Evolutionary conservation across 2,329 filamentous ascomycete genomes (phyloP).

Genomic region (Talaromyces islandicus): DNA sequence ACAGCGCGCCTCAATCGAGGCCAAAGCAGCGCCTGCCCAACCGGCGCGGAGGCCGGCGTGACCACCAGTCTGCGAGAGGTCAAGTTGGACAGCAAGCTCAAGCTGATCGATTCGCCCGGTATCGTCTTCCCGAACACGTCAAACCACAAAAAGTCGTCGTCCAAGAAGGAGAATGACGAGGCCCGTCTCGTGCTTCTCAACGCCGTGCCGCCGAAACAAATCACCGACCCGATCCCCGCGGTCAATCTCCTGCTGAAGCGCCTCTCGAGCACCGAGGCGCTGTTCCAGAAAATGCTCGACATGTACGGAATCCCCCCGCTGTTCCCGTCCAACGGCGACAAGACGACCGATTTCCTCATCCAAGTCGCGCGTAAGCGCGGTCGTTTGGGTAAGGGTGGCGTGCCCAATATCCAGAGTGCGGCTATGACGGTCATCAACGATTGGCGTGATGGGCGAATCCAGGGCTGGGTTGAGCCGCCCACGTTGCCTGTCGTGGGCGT

Average conservation of each 20-base stretch:
- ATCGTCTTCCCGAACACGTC: constrained; percentile 76
- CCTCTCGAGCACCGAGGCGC: constrained; percentile 61
- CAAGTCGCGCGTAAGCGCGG: constrained; percentile 93
- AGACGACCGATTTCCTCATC: constrained; percentile 84
- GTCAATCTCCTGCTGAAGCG: constrained; percentile 78
- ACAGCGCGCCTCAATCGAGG: constrained; percentile 66
- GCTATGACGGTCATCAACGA: constrained; percentile 94
- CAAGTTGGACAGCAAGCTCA: constrained; percentile 92
- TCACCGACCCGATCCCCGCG: constrained; percentile 84
- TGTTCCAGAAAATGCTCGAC: constrained; percentile 72
- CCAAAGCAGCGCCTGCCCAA: constrained; percentile 66
- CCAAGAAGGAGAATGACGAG: constrained; percentile 63
- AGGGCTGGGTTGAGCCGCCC: constrained; percentile 82
- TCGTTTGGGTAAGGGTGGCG: constrained; percentile 76
- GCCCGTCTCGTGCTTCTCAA: constrained; percentile 84
- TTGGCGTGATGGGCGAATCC: constrained; percentile 91
- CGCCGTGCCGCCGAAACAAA: constrained; percentile 87
- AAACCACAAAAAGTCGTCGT: constrained; percentile 47
- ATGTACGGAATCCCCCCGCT: constrained; percentile 82
- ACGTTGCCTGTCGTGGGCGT: constrained; percentile 57
- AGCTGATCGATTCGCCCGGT: constrained; percentile 86
- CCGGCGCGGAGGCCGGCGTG: constrained; percentile 85
- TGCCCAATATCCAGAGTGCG: constrained; percentile 81
- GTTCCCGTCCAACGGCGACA: constrained; percentile 59
- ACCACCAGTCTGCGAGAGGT: constrained; percentile 83